A percentile compares a stretch with the other conserved stretches of the same genome.
Evolutionary conservation across 2,329 filamentous ascomycete species (phyloP).

Genomic region (Xylaria sp.): DNA sequence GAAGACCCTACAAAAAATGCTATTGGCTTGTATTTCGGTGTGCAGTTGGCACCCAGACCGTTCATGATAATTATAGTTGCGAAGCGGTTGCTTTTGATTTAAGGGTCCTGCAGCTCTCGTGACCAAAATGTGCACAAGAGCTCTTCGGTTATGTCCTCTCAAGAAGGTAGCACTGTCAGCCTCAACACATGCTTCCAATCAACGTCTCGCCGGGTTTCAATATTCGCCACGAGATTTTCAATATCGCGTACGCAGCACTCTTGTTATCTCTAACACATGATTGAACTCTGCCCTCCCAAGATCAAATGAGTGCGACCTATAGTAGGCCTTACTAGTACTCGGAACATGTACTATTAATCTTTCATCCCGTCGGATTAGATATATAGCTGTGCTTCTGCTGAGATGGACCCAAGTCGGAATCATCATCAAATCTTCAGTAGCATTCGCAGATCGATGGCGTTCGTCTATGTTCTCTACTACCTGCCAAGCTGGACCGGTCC

Average conservation of each 20-base stretch:
- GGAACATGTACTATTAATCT: neutral
- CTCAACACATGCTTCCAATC: neutral
- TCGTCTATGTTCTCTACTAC: neutral
- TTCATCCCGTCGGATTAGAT: neutral
- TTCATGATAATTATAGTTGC: conserved; percentile 6
- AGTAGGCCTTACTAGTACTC: neutral
- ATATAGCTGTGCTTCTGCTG: neutral
- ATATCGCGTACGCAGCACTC: neutral
- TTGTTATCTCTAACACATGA: neutral
- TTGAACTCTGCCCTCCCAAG: neutral
- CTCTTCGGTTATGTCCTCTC: neutral
- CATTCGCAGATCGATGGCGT: neutral
- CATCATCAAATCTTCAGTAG: neutral
- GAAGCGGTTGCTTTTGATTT: neutral
- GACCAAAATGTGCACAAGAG: neutral
- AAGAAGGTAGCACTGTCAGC: neutral
- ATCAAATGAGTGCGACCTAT: neutral
- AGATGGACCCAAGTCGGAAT: neutral
- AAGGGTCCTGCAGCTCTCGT: neutral
- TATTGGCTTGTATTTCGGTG: conserved; percentile 12
- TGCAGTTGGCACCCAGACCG: neutral
- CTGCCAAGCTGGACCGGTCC: neutral
- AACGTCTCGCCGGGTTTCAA: neutral
- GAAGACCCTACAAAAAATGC: conserved; percentile 5
- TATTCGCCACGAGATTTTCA: neutral